These are phyloP conservation scores for Picea abies DNA, from an alignment of 83 land plant genomes.

Conservation along the genomic window DNA sequence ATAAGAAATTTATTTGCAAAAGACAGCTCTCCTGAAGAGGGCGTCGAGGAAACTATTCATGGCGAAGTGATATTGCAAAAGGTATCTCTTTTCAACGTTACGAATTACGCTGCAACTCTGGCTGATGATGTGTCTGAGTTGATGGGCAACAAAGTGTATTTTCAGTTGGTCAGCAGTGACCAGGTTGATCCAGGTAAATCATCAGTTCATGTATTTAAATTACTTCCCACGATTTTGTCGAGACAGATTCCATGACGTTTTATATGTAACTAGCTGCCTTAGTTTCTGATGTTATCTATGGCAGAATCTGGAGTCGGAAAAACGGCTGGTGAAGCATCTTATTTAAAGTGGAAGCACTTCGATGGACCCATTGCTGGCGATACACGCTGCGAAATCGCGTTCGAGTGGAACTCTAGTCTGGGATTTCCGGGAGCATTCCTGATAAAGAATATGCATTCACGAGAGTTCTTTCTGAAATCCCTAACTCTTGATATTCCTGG, in stretches of 20 bases:
- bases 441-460: no score
- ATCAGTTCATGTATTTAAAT: no score
- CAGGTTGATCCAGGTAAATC: neutral
- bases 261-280: no score
- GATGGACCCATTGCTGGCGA: conserved; percentile 8
- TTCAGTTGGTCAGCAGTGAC: conserved; percentile 1
- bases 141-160: neutral
- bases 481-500: conserved; percentile 1
- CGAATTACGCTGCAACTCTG: conserved; percentile 10
- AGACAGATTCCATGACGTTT: no score
- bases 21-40: neutral
- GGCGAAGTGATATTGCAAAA: conserved; percentile 2
- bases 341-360: neutral
- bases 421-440: neutral
- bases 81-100: neutral
- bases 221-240: no score
- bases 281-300: no score
- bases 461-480: no score
- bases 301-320: conserved; percentile 13
- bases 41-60: neutral
- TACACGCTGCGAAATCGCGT: neutral
- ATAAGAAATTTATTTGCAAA: neutral
- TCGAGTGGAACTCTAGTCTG: neutral
- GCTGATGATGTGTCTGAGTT: neutral
- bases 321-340: neutral